Evolutionary conservation across 2,329 filamentous ascomycete genomes (phyloP), one percentile per base, ranked within the genome.

Genomic region (Neofusicoccum sp.): DNA sequence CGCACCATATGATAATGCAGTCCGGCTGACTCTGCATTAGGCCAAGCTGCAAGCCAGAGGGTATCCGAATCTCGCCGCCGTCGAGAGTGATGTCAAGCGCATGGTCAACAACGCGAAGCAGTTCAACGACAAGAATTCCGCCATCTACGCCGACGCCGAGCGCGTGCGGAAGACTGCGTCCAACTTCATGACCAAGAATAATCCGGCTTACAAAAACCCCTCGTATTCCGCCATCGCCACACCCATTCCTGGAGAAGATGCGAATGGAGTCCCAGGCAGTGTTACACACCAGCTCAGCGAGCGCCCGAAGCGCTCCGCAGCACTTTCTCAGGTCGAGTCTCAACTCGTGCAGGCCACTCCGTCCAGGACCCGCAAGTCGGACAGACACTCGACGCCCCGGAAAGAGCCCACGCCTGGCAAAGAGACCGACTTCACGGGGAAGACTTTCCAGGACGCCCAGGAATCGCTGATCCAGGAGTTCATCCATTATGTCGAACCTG

Each of bases 101-200:
- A 89, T 96, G 82, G 89, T 96, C 60, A 83, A 86, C 65, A 96
- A 96, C 70, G 90, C 90, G 36, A 96, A 96, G 74, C 87, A 91
- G 58, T 95, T 86, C 76, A 93, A 93, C 69, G 82, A 87, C 62
- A 88, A 88, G 66, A 84, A 83, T 44, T 91, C 90, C 0, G 78
- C 86, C 61, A 82, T 89, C 38, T 93, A 89, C 70, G 88, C 91
- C 44, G 91, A 96, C 77, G 91, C 92, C 7, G 92, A 96, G 75
- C 86, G 91, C 51, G 84, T 96, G 47, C 84, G 92, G 48, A 96
- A 96, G 76, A 88, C 91, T 3, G 82, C 93, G 41, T 93, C 89
- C 72, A 93, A 93, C 69, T 91, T 87, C 73, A 96, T 96, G 91
- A 88, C 87, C 60, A 89, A 89, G 73, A 84, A 88, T 67, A 96